Evolutionary conservation across 2,329 filamentous ascomycete species (phyloP), one percentile per base, ranked within the genome.

Genomic region (Pyrenochaeta sp.): DNA sequence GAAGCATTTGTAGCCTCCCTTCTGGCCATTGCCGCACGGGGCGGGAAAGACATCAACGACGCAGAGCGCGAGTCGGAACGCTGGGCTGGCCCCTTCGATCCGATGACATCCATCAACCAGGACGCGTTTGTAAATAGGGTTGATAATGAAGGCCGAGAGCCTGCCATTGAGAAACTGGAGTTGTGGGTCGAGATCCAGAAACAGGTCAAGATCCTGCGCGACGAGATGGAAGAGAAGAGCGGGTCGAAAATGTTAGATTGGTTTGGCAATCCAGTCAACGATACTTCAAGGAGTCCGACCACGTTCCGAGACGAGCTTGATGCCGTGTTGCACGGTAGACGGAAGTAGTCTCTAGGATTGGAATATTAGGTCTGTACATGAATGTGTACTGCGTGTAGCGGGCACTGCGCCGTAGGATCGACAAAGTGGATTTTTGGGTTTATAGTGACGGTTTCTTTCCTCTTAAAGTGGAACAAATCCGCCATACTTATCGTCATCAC

Each of bases 141-240:
- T 4, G 53, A 49, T 24, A 59, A 32, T n/a, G 58, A 56, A 22
- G 55, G 53, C 34, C 58, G 61, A 10, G 65, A 74, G 34, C 32
- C 65, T 7, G 72, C 74, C 12, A 59, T 81, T 28, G 74, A 79
- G 8, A 68, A 77, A 25, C 67, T 79, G 42, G 66, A 77, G 22
- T 64, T 81, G 7, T 81, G 79, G 79, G 61, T 72, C 25, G 78
- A 77, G 64, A 71, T 81, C 2, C 77, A 80, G 71, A 75, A 77
- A 60, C 78, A 81, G 52, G 72, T 81, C 54, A 72, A 77, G 64
- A 79, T 79, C 27, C 60, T 81, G 47, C 67, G 72, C 51, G 78
- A 80, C 44, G 78, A 81, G 61, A 73, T 80, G 66, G 73, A 72
- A 22, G 44, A 27, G 25, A 43, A 51, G 30, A 10, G 15, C 43